phyloP scores from a whole-genome alignment of 495 filamentous ascomycete species.

The Letharia lupina region DNA sequence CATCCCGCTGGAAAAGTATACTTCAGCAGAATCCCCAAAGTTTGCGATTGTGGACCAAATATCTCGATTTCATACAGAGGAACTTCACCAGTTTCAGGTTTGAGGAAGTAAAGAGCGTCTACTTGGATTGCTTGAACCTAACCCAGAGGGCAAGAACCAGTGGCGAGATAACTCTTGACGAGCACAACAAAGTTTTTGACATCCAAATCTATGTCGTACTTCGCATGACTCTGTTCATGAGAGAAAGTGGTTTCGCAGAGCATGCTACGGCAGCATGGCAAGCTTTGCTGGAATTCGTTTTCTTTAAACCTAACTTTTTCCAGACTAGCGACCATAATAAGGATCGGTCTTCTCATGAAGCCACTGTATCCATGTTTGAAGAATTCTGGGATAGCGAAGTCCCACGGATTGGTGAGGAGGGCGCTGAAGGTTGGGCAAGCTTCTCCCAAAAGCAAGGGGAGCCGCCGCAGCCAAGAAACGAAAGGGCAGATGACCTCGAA shows the following conservation, averaged over 20 bases:
- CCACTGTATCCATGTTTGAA: constrained; percentile 35
- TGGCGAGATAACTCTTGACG: background rate
- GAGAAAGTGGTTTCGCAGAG: constrained; percentile 76
- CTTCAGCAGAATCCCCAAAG: constrained; percentile 49
- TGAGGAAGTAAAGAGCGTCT: constrained; percentile 50
- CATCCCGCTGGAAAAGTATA: constrained; percentile 55
- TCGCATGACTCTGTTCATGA: constrained; percentile 61
- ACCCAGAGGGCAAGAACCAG: constrained; percentile 35
- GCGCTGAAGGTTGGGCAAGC: constrained; percentile 60
- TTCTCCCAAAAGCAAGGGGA: constrained; percentile 37
- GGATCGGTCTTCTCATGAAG: constrained; percentile 27
- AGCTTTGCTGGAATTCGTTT: constrained; percentile 64
- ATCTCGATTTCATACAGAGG: constrained; percentile 68
- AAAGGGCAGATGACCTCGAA: constrained; percentile 6
- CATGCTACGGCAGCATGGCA: constrained; percentile 76
- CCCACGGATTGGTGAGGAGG: constrained; percentile 66
- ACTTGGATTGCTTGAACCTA: constrained; percentile 45
- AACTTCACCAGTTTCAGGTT: constrained; percentile 60
- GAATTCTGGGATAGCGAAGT: constrained; percentile 86
- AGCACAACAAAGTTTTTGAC: constrained; percentile 27
- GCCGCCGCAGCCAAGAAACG: constrained; percentile 33
- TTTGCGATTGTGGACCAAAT: constrained; percentile 61
- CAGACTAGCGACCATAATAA: constrained; percentile 12
- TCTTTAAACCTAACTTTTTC: constrained; percentile 42
- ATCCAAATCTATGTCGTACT: constrained; percentile 67